A percentile compares a stretch with the other conserved stretches of the same genome.
phyloP scores from a whole-genome alignment of 73 alveolate species.

The Tetrahymena elliotti region DNA sequence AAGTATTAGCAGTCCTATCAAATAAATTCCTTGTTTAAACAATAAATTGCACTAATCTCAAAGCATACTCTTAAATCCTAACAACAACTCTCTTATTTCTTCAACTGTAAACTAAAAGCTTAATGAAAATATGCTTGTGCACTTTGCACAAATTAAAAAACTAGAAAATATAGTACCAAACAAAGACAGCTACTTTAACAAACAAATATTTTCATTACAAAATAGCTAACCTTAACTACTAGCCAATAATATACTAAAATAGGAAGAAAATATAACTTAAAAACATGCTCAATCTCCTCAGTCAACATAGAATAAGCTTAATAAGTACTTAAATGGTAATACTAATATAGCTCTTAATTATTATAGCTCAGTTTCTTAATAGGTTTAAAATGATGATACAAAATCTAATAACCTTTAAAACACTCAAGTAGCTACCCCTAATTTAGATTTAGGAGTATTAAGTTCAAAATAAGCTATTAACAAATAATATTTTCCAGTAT shows the following conservation, averaged over 20 bases:
- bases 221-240: neutral
- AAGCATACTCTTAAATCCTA: neutral
- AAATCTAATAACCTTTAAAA: neutral
- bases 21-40: neutral
- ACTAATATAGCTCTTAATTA: neutral
- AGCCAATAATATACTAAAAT: neutral
- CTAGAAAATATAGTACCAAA: neutral
- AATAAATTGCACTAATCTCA: neutral
- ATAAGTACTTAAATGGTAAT: neutral
- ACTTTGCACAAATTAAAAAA: neutral
- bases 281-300: neutral
- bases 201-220: neutral
- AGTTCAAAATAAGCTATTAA: neutral
- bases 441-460: neutral
- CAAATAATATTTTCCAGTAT: neutral
- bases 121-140: neutral
- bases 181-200: neutral
- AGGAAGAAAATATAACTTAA: neutral
- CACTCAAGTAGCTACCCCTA: neutral
- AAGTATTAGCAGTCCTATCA: neutral
- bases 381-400: neutral
- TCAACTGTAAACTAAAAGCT: neutral
- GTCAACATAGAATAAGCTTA: neutral
- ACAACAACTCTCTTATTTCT: neutral
- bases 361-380: neutral